Conservation (phyloP, 495 filamentous ascomycete species). For the Aspergillus baeticus region DNA sequence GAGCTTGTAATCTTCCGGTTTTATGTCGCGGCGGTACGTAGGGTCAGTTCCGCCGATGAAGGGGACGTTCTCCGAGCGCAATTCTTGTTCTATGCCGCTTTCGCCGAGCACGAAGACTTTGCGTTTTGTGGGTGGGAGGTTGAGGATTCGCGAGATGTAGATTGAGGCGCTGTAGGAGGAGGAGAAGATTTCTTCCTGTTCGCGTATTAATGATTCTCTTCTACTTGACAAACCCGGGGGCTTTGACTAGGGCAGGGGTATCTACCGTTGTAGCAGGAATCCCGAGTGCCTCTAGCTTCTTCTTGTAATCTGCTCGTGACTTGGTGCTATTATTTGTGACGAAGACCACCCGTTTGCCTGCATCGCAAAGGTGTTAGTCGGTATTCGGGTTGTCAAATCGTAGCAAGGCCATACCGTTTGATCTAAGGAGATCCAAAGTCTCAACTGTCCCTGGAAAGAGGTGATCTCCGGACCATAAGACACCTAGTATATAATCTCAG, state of each 20-base stretch:
- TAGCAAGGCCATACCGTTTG: slow-evolving; percentile 58
- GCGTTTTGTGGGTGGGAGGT: slow-evolving; percentile 71
- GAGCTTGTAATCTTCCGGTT: slow-evolving; percentile 70
- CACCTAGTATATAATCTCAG: slow-evolving; percentile 56
- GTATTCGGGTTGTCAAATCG: background rate
- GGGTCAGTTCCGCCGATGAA: slow-evolving; percentile 91
- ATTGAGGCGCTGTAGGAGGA: slow-evolving; percentile 93
- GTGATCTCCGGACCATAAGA: slow-evolving; percentile 93
- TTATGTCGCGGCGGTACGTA: slow-evolving; percentile 69
- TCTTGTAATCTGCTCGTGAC: slow-evolving; percentile 85
- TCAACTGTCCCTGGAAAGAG: slow-evolving; percentile 80
- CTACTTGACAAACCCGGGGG: no score
- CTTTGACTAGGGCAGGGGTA: background rate
- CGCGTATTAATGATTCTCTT: background rate
- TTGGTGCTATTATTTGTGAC: slow-evolving; percentile 99
- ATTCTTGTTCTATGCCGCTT: slow-evolving; percentile 85
- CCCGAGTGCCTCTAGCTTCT: slow-evolving; percentile 80
- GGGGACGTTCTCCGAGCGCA: slow-evolving; percentile 69
- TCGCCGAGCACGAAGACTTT: slow-evolving; percentile 95
- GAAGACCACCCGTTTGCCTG: slow-evolving; percentile 91
- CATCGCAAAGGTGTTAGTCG: background rate
- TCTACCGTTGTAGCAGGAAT: slow-evolving; percentile 68
- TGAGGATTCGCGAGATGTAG: slow-evolving; percentile 91
- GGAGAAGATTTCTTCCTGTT: slow-evolving; percentile 88
- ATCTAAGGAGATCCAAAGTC: slow-evolving; percentile 76